Base-by-base conservation (phyloP, 345 rosid genomes). In the Salix udensis region DNA sequence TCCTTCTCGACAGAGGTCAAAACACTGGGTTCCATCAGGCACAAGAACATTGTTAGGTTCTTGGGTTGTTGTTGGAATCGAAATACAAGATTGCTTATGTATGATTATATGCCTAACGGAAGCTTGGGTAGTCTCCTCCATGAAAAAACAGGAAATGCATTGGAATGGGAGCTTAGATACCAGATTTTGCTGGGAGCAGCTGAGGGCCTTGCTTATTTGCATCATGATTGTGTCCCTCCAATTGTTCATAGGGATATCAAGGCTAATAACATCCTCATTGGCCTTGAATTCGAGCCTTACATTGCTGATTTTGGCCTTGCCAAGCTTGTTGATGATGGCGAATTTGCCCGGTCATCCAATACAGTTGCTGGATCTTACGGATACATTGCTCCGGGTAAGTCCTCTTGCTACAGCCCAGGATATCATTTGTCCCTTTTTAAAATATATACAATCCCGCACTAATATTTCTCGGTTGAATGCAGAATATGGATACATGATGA, bases 261-360 rank as follows among this genome's bases (percentile, higher is more conserved):
- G 84, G 96, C 98, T 77, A 93, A 93, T 36, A 96, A 96, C 79
- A 93, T 96, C 71, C 89, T 96, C 48, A 86, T 96, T 42, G 98
- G 98, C 80, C 90, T 89, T 8, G 94, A 88, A 66, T 96, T 93
- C 19, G 98, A 96, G 81, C 93, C 99, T 7, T 96, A 93, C 79
- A 91, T 96, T n/a, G 98, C 98, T 13, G 99, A 96, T 85, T 96
- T 96, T 53, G 97, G 98, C 75, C 90, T 96, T 68, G 98, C 97
- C 48, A 96, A 96, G 89, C 99, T 93, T 16, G 93, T 96, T 1
- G 97, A 93, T 62, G 97, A 89, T 53, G 93, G 92, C 30, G 96
- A 95, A 76, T 89, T 89, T 70, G 92, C 90, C 24, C 86, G 93
- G 64, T 91, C 96, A 55, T 93, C 99, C 60, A 91, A 83, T 78